These are phyloP conservation scores for Umbilicus rupestris DNA, from an alignment of 164 flowering plant genomes.

Conservation along the genomic window DNA sequence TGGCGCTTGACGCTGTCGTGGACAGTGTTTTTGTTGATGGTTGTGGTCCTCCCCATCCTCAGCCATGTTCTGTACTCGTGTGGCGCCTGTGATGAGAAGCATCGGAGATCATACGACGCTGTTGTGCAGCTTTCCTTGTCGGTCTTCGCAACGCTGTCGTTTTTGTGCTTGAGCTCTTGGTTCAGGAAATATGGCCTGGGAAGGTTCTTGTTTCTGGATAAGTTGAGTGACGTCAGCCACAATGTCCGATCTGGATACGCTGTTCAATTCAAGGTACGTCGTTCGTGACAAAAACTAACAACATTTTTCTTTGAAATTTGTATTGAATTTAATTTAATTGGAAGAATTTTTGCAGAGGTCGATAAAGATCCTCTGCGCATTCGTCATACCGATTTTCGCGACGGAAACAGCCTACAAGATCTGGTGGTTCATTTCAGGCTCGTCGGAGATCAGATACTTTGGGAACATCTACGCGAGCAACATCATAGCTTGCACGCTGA, in stretches of 20 bases:
- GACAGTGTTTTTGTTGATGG: constrained; percentile 33
- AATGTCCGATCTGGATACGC: constrained; percentile 16
- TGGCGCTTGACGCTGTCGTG: constrained; percentile 36
- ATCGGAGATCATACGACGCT: constrained; percentile 32
- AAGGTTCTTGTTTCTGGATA: constrained; percentile 27
- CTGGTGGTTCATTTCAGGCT: constrained; percentile 28
- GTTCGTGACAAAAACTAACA: no score
- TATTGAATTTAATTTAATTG: no score
- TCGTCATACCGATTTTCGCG: constrained; percentile 71
- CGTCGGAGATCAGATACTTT: constrained; percentile 18
- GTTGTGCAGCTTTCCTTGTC: constrained; percentile 26
- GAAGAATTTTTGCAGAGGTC: constrained; percentile 50
- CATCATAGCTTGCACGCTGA: constrained; percentile 15
- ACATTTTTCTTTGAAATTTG: no score
- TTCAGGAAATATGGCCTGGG: constrained; percentile 21
- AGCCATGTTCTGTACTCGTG: constrained; percentile 34
- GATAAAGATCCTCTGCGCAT: constrained; percentile 38
- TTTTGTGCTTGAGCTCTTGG: constrained; percentile 19
- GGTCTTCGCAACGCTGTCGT: constrained; percentile 19
- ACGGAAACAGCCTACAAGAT: constrained; percentile 53
- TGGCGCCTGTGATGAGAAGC: constrained; percentile 27
- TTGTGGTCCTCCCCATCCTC: constrained; percentile 27
- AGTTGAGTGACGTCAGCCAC: constrained; percentile 17
- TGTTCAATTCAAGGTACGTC: constrained; percentile 20
- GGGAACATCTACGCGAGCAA: constrained; percentile 20